Percentiles rank a stretch among this genome's conserved stretches.
These are phyloP conservation scores for Fusarium sp. DNA, from an alignment of 2,329 filamentous ascomycete genomes.

Conservation along the genomic window DNA sequence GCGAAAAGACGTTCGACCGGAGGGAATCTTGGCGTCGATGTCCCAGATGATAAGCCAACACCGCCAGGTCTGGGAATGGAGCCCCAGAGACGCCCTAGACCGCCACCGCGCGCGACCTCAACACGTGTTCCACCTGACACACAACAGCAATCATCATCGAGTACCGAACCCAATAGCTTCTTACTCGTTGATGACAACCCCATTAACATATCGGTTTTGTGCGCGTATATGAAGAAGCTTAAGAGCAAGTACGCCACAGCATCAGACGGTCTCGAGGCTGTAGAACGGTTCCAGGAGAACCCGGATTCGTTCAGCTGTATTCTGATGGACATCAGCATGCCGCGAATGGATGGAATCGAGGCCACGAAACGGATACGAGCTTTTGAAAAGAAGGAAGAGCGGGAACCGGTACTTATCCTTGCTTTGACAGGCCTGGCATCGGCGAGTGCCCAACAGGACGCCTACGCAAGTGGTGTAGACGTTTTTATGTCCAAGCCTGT, in stretches of 20 bases:
- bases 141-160: background rate
- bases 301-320: conserved; percentile 49
- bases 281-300: conserved; percentile 47
- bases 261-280: conserved; percentile 52
- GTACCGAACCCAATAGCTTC: conserved; percentile 20
- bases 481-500: conserved; percentile 68
- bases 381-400: conserved; percentile 58
- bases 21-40: background rate
- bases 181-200: conserved; percentile 43
- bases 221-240: conserved; percentile 52
- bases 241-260: conserved; percentile 48
- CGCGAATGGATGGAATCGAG: conserved; percentile 65
- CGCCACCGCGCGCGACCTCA: background rate
- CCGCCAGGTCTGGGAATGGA: background rate
- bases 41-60: background rate
- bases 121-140: background rate
- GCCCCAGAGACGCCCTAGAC: conserved; percentile 9
- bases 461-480: conserved; percentile 65
- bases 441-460: conserved; percentile 63
- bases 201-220: conserved; percentile 41
- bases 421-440: conserved; percentile 66
- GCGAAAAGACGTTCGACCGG: background rate
- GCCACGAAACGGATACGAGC: conserved; percentile 63
- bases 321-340: conserved; percentile 68
- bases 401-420: conserved; percentile 61